phyloP scores from a whole-genome alignment of 768 basidiomycete genomes.

The Pulveroboletus sp. region DNA sequence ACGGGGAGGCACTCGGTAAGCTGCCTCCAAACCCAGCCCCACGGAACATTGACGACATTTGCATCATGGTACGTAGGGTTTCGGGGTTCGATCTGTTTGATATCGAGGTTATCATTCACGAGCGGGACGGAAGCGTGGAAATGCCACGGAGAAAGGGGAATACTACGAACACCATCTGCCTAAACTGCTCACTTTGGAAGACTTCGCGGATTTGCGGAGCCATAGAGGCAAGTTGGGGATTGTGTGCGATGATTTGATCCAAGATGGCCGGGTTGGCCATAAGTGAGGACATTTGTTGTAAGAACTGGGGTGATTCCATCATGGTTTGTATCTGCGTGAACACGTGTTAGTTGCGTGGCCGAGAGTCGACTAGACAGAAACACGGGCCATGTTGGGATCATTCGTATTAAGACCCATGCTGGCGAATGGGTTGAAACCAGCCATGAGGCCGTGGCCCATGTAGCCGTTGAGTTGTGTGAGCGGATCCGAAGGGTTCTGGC shows the following conservation, averaged over 20 bases:
- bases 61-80: constrained; percentile 68
- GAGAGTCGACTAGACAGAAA: constrained; percentile 1
- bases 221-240: constrained; percentile 75
- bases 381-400: constrained; percentile 90
- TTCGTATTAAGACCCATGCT: constrained; percentile 88
- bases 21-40: constrained; percentile 38
- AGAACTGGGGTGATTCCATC: constrained; percentile 82
- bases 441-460: constrained; percentile 75
- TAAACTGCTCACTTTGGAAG: constrained; percentile 73
- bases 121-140: background rate
- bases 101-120: background rate
- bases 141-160: background rate
- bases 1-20: constrained; percentile 22
- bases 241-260: constrained; percentile 80
- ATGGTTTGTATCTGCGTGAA: constrained; percentile 66
- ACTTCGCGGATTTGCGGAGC: constrained; percentile 77
- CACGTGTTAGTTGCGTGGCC: background rate
- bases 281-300: constrained; percentile 83
- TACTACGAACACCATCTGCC: constrained; percentile 64
- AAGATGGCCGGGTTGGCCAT: constrained; percentile 88
- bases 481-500: constrained; percentile 86
- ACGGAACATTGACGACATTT: constrained; percentile 51
- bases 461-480: constrained; percentile 80
- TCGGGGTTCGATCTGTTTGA: constrained; percentile 69
- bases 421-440: constrained; percentile 88